Conservation (phyloP, 768 basidiomycete species). For the Russula emetica region DNA sequence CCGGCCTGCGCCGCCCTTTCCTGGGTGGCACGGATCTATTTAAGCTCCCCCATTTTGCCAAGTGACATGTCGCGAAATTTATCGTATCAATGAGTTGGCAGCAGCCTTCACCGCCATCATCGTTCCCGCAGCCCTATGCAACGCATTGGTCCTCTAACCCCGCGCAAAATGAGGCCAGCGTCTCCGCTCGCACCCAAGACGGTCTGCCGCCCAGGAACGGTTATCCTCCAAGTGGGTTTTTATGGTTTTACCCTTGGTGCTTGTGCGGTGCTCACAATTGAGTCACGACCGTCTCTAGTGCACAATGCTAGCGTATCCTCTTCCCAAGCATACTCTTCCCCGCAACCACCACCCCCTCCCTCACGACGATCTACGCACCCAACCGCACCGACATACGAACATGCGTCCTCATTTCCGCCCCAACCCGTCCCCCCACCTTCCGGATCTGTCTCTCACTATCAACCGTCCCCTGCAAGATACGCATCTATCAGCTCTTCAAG, state of each 20-base stretch:
- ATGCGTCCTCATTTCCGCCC: background rate
- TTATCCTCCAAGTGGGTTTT: background rate
- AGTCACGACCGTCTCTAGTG: background rate
- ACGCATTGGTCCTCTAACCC: background rate
- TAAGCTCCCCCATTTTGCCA: background rate
- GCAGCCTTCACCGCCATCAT: too few relatives aligned
- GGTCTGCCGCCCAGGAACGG: background rate
- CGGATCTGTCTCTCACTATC: background rate
- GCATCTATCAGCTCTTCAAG: background rate
- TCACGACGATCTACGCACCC: background rate
- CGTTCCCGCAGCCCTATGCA: background rate
- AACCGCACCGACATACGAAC: background rate
- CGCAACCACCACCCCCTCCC: background rate
- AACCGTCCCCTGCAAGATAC: background rate
- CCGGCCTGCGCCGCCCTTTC: too few relatives aligned
- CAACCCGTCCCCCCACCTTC: background rate
- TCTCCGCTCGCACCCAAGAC: background rate
- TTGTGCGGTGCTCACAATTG: background rate
- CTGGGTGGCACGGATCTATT: background rate
- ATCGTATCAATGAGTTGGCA: background rate
- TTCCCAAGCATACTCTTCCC: background rate
- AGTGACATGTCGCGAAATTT: background rate
- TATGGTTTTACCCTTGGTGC: background rate
- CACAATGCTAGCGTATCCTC: background rate
- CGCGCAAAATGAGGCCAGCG: background rate